Base-by-base conservation (phyloP, 306 rosid species). In the Cucurbita ficifolia region DNA sequence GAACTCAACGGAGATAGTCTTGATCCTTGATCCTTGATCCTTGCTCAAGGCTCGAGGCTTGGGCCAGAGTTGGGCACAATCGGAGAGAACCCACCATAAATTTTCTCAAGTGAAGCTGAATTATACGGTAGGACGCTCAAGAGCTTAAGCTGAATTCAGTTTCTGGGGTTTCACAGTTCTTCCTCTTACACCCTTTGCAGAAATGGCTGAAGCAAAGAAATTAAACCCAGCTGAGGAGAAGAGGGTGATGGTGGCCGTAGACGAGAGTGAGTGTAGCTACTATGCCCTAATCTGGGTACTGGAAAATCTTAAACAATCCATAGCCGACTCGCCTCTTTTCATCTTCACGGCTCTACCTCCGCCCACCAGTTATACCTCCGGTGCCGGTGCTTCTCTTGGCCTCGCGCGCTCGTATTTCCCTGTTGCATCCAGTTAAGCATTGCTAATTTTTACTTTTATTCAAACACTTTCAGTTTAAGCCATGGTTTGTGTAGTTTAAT, bases 221-320 rank as follows among this genome's bases (percentile, higher is more conserved):
- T 8, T 52, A 43, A 35, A 69, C 7, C 19, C n/a, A 17, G 80
- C 42, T 53, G 56, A 3, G 6, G 81, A 62, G 75, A 86, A 51
- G 84, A 82, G 65, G 72, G 83, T 84, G 49, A 84, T 86, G 90
- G 63, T 84, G 72, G 90, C 85, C 50, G 77, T 86, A 60, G 90
- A 86, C 51, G 86, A 86, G 57, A 86, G 85, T 10, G 85, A 86
- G 0, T 3, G 64, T 67, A 84, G 90, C 67, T 72, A 82, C 76
- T 74, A 80, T 12, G 83, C 86, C 0, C 86, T 84, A 64, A 74
- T 74, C 76, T 86, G 90, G 90, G 78, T 65, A 56, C 83, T 86
- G 24, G 75, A 82, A 10, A 80, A 77, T 71, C 84, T 84, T 50
- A 82, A 84, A 68, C 82, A 86, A 57, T 80, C 84, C 38, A 19